These are phyloP conservation scores for Apiotrichum siamense DNA, from an alignment of 1,284 basidiomycete species.

Conservation along the genomic window DNA sequence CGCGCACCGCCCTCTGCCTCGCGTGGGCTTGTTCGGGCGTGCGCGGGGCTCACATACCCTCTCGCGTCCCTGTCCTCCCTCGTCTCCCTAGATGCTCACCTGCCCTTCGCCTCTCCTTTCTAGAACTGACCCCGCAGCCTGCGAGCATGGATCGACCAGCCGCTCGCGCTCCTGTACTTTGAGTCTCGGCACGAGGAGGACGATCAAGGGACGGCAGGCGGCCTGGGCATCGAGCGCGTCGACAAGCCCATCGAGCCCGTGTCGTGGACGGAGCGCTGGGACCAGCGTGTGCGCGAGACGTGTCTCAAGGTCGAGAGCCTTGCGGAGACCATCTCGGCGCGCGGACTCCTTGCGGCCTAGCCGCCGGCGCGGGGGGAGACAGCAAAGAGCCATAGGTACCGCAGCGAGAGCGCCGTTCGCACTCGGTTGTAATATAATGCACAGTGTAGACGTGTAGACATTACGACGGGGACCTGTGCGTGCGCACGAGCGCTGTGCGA, in stretches of 20 bases:
- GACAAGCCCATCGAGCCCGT: slow-evolving; percentile 72
- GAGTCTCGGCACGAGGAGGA: slow-evolving; percentile 71
- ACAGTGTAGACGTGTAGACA: no score
- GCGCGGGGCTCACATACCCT: no score
- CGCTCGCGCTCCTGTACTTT: slow-evolving; percentile 85
- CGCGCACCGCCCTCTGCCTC: no score
- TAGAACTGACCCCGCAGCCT: slow-evolving; percentile 47
- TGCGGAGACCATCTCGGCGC: not conserved
- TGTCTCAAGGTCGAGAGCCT: slow-evolving; percentile 61
- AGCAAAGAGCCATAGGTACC: no score
- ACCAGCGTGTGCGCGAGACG: slow-evolving; percentile 75
- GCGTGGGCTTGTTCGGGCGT: no score
- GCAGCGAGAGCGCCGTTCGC: no score
- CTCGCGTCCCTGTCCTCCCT: no score
- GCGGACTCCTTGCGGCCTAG: not conserved
- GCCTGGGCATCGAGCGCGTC: slow-evolving; percentile 66
- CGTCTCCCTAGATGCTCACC: not conserved
- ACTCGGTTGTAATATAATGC: no score
- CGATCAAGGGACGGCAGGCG: slow-evolving; percentile 84
- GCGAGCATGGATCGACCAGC: slow-evolving; percentile 87
- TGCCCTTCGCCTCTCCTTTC: not conserved
- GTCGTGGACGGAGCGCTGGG: slow-evolving; percentile 84
- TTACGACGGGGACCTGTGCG: no score
- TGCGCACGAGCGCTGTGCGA: no score
- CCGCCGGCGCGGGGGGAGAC: not conserved